Evolutionary conservation across 1,284 basidiomycete genomes (phyloP), one percentile per base, ranked within the genome.

Genomic region (Fomes fomentarius): DNA sequence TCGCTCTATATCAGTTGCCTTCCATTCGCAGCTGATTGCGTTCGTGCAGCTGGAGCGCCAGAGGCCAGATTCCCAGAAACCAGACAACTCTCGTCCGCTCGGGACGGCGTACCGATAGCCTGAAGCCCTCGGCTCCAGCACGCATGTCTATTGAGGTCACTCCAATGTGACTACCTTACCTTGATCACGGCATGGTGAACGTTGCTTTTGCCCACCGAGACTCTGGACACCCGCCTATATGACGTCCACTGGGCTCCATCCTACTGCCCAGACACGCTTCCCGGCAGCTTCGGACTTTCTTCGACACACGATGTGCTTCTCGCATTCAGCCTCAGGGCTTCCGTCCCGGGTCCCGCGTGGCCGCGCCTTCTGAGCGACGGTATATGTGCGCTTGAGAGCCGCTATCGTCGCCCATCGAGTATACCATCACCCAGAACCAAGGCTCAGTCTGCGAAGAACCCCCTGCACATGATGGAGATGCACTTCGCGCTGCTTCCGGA

Each of bases 281-380:
- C 48, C 48, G 47, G 47, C 41, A 26, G 31, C 34, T 10, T 52
- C 58, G 58, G 58, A 56, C 26, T 51, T 56, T 46, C 51, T 45
- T 56, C 58, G 54, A 56, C 48, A 50, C 54, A 41, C 44, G 51
- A 44, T 41, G 28, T 43, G 51, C 58, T 60, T 60, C 58, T 56
- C n/a, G 51, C 30, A 60, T 60, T 51, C 51, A 60, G 46, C 51
- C 17, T 47, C 35, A 50, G 54, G 19, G 46, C 51, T 22, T 47
- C 35, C 54, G 54, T 25, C 35, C 47, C 45, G 38, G 22, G 35
- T 31, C 25, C 58, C 58, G 58, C 51, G 39, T 56, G 58, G 58
- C 50, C 33, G 51, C 24, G 11, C 51, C 43, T 37, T 45, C 43
- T n/a, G 30, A 30, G 43, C 22, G 30, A 8, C 43, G 21, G 21